Conservation (phyloP, 345 rosid genomes). For the Combretum micranthum region DNA sequence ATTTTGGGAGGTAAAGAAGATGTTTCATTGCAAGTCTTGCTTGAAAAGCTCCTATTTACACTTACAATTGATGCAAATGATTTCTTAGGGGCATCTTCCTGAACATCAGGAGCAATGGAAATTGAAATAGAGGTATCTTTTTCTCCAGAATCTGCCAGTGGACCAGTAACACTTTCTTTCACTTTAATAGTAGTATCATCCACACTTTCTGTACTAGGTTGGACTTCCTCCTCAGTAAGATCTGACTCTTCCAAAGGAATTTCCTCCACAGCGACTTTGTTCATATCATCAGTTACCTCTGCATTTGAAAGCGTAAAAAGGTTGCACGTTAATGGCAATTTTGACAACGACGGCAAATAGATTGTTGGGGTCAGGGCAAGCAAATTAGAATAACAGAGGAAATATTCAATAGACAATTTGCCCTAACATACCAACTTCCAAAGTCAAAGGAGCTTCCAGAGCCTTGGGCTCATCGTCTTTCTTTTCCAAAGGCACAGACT, state of each 20-base stretch:
- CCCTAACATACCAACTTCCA: slow-evolving; percentile 27
- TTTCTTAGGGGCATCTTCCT: slow-evolving; percentile 40
- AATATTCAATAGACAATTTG: neutral
- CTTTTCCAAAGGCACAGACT: slow-evolving; percentile 5
- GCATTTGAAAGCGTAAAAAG: neutral
- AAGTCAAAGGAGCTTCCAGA: slow-evolving; percentile 16
- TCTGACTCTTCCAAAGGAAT: slow-evolving; percentile 12
- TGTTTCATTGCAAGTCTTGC: neutral
- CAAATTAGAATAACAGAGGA: neutral
- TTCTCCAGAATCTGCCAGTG: slow-evolving; percentile 4
- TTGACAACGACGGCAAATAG: neutral
- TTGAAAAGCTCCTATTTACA: neutral
- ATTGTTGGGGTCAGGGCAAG: neutral
- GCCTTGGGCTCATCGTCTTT: slow-evolving; percentile 14
- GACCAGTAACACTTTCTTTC: slow-evolving; percentile 17
- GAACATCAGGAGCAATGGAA: slow-evolving; percentile 15
- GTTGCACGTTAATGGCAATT: too few relatives aligned
- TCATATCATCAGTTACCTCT: slow-evolving; percentile 24
- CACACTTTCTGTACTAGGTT: slow-evolving; percentile 20
- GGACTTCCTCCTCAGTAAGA: slow-evolving; percentile 14
- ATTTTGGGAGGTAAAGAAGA: too few relatives aligned
- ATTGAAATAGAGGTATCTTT: slow-evolving; percentile 16
- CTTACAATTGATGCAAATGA: slow-evolving; percentile 62
- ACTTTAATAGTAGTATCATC: slow-evolving; percentile 20
- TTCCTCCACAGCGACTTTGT: slow-evolving; percentile 11